Percentiles rank a stretch among this genome's conserved stretches.
Evolutionary conservation across 2,329 filamentous ascomycete species (phyloP).

Genomic region (Verticillium longisporum): DNA sequence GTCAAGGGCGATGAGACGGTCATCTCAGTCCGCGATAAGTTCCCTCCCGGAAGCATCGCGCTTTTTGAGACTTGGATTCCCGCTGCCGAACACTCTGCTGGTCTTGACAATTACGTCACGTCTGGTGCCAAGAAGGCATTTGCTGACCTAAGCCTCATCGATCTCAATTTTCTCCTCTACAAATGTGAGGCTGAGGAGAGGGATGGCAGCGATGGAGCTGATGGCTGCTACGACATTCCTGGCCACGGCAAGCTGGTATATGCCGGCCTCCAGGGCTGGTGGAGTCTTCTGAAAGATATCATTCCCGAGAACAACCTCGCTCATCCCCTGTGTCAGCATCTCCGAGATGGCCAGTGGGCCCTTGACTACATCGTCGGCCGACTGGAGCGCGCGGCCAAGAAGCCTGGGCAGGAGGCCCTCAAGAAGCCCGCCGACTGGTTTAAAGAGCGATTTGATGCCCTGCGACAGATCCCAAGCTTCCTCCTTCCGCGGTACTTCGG

Average conservation of each 20-base stretch:
- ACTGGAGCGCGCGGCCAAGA: slow-evolving; percentile 64
- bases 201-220: slow-evolving; percentile 68
- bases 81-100: slow-evolving; percentile 72
- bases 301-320: slow-evolving; percentile 86
- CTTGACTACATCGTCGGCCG: slow-evolving; percentile 80
- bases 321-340: slow-evolving; percentile 87
- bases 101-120: slow-evolving; percentile 80
- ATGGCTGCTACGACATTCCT: slow-evolving; percentile 87
- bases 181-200: slow-evolving; percentile 83
- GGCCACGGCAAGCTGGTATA: slow-evolving; percentile 81
- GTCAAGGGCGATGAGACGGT: slow-evolving; percentile 66
- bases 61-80: slow-evolving; percentile 96
- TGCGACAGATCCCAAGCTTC: slow-evolving; percentile 80
- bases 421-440: slow-evolving; percentile 69
- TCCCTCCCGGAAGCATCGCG: slow-evolving; percentile 90
- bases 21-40: slow-evolving; percentile 73
- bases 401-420: slow-evolving; percentile 55
- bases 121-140: slow-evolving; percentile 76
- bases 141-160: slow-evolving; percentile 63
- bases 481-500: slow-evolving; percentile 90
- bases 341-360: slow-evolving; percentile 87
- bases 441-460: slow-evolving; percentile 75
- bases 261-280: slow-evolving; percentile 97
- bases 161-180: slow-evolving; percentile 89
- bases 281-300: slow-evolving; percentile 81